Evolutionary conservation across 805 yeast species (phyloP).

Genomic region (Metschnikowia santaceciliae): DNA sequence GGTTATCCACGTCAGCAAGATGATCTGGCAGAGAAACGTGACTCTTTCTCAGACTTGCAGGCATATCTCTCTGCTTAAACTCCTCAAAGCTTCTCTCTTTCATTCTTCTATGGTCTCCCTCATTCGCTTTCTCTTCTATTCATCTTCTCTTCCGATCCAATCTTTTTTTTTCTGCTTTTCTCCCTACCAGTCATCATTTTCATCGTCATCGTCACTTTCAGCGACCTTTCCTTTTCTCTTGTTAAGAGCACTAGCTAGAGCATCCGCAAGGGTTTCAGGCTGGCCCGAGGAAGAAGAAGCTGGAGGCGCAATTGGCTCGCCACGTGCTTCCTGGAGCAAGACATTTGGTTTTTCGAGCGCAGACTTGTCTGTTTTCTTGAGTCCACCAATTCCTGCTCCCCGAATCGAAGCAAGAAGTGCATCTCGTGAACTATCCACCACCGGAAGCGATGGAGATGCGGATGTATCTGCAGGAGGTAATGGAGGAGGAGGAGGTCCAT

Average conservation of each 20-base stretch:
- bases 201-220: slow-evolving; percentile 79
- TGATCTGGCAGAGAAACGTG: too few species aligned
- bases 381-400: slow-evolving; percentile 65
- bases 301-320: slow-evolving; percentile 48
- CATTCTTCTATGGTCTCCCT: too few species aligned
- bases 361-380: slow-evolving; percentile 77
- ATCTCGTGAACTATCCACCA: slow-evolving; percentile 57
- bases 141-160: not conserved
- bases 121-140: not conserved
- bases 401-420: slow-evolving; percentile 85
- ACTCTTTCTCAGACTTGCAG: too few species aligned
- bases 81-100: too few species aligned
- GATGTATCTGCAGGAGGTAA: slow-evolving; percentile 12
- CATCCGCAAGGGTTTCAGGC: slow-evolving; percentile 74
- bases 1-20: too few species aligned
- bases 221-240: slow-evolving; percentile 80
- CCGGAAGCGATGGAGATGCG: slow-evolving; percentile 23
- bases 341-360: slow-evolving; percentile 79
- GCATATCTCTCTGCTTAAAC: too few species aligned
- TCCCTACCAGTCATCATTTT: slow-evolving; percentile 48
- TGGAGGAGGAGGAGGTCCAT: slow-evolving; percentile 27
- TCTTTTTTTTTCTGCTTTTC: not conserved
- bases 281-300: slow-evolving; percentile 40
- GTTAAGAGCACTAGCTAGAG: slow-evolving; percentile 80
- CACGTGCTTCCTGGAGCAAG: slow-evolving; percentile 65